A percentile compares a stretch with the other conserved stretches of the same genome.
Conservation (phyloP, 1,284 basidiomycete genomes). For the Phylloporus gajari region DNA sequence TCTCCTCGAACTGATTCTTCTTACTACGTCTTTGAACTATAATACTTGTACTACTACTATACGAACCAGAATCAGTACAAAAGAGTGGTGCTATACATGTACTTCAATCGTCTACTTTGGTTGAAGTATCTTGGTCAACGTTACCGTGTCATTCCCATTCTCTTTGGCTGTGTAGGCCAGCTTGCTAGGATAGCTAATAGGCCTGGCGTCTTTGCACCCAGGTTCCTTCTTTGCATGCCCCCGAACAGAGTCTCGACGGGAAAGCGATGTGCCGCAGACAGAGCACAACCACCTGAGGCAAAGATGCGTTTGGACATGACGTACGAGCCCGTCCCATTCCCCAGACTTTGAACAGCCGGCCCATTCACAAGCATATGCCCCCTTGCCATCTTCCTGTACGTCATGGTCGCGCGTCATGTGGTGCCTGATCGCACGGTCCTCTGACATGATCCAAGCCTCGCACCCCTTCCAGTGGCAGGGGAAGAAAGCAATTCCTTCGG, state of each 20-base stretch:
- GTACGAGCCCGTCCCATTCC: conserved; percentile 20
- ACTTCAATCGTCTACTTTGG: conserved; percentile 10
- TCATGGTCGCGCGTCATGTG: conserved; percentile 28
- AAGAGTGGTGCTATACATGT: conserved; percentile 4
- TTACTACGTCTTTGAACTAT: conserved; percentile 18
- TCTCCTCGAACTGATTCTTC: too few relatives aligned
- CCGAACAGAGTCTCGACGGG: conserved; percentile 33
- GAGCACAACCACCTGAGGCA: conserved; percentile 33
- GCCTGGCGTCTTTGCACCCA: conserved; percentile 17
- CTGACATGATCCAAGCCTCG: conserved; percentile 29
- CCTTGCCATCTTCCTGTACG: conserved; percentile 12
- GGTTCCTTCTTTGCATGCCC: conserved; percentile 13
- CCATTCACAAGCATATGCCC: conserved; percentile 23
- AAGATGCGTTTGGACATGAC: conserved; percentile 35
- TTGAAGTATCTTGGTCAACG: conserved; percentile 33
- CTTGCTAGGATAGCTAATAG: conserved; percentile 31
- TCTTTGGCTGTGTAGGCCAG: conserved; percentile 20
- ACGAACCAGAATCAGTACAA: conserved; percentile 20
- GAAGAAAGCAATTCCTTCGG: conserved; percentile 22
- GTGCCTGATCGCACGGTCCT: conserved; percentile 24
- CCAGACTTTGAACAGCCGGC: conserved; percentile 11
- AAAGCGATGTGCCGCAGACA: conserved; percentile 18
- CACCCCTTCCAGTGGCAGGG: conserved; percentile 33
- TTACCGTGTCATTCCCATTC: conserved; percentile 23
- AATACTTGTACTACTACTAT: conserved; percentile 29